A percentile compares a stretch with the other conserved stretches of the same genome.
These are phyloP conservation scores for Mortierella sp. DNA, from an alignment of 371 early-diverging fungal species.

Conservation along the genomic window DNA sequence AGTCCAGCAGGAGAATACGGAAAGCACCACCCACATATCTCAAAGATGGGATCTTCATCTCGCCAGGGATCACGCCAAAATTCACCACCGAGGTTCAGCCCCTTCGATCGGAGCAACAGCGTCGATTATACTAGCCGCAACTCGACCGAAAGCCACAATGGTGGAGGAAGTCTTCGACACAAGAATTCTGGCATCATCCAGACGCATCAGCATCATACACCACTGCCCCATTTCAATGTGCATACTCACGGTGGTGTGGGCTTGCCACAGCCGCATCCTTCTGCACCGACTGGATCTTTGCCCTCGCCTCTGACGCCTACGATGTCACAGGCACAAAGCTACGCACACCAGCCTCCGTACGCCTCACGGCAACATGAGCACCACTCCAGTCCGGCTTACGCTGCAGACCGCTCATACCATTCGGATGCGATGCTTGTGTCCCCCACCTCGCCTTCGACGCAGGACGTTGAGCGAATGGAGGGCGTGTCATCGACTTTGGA, in stretches of 20 bases:
- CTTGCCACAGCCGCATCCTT: slow-evolving; percentile 6
- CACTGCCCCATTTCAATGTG: slow-evolving; percentile 45
- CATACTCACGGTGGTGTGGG: slow-evolving; percentile 20
- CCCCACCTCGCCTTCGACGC: slow-evolving; percentile 48
- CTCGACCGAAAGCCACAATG: slow-evolving; percentile 16
- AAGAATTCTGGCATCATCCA: slow-evolving; percentile 41
- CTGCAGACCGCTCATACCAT: slow-evolving; percentile 13
- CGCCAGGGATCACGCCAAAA: slow-evolving; percentile 44
- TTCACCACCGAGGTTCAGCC: slow-evolving; percentile 47
- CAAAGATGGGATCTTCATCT: slow-evolving; percentile 25
- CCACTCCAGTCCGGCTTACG: slow-evolving; percentile 9
- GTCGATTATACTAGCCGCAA: slow-evolving; percentile 29
- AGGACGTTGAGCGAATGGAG: slow-evolving; percentile 53
- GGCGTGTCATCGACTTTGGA: slow-evolving; percentile 26
- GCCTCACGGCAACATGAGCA: slow-evolving; percentile 16
- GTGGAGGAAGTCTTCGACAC: slow-evolving; percentile 27
- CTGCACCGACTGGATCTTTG: slow-evolving; percentile 4
- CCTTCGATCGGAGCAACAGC: slow-evolving; percentile 31
- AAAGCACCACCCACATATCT: slow-evolving; percentile 18
- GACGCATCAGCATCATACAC: slow-evolving; percentile 51
- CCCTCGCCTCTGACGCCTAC: slow-evolving; percentile 44
- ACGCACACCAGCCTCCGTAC: slow-evolving; percentile 13
- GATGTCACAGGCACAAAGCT: slow-evolving; percentile 10
- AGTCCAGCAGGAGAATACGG: slow-evolving; percentile 19
- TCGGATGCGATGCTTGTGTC: slow-evolving; percentile 27